Conservation (phyloP, 1,284 basidiomycete genomes). For the Boletellus sp. region DNA sequence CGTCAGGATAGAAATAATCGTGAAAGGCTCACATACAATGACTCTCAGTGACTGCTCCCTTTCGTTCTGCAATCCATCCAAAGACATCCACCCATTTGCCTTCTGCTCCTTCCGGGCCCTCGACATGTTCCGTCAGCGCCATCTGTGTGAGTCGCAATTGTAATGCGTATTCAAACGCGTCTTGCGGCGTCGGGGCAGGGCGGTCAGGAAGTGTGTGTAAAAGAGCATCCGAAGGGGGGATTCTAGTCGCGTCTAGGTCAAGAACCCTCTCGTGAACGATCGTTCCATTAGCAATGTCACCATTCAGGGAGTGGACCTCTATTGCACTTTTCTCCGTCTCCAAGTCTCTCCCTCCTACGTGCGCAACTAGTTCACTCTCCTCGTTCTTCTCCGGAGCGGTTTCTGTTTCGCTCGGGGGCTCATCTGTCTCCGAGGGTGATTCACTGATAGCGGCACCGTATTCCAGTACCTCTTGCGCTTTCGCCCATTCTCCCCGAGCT, state of each 20-base stretch:
- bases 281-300: not conserved
- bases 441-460: conserved; percentile 56
- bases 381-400: conserved; percentile 5
- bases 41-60: conserved; percentile 33
- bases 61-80: conserved; percentile 72
- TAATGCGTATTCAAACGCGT: conserved; percentile 75
- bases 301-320: not conserved
- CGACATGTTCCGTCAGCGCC: conserved; percentile 77
- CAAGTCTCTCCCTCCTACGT: conserved; percentile 3
- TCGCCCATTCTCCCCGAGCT: conserved; percentile 78
- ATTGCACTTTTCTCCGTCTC: conserved; percentile 11
- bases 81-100: conserved; percentile 85
- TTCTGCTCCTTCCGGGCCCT: conserved; percentile 85
- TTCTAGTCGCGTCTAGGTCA: conserved; percentile 30
- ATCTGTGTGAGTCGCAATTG: conserved; percentile 88
- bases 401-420: conserved; percentile 22
- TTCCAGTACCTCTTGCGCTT: conserved; percentile 77
- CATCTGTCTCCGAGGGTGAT: conserved; percentile 15
- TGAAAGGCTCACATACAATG: conserved; percentile 20
- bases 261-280: conserved; percentile 33
- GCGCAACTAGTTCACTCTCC: conserved; percentile 2
- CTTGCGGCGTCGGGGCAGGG: conserved; percentile 50
- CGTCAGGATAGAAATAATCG: not conserved
- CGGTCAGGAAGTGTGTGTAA: conserved; percentile 54
- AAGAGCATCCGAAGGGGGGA: conserved; percentile 50